Evolutionary conservation across 75 land plant species (phyloP).

Genomic region (Cryptomeria japonica): DNA sequence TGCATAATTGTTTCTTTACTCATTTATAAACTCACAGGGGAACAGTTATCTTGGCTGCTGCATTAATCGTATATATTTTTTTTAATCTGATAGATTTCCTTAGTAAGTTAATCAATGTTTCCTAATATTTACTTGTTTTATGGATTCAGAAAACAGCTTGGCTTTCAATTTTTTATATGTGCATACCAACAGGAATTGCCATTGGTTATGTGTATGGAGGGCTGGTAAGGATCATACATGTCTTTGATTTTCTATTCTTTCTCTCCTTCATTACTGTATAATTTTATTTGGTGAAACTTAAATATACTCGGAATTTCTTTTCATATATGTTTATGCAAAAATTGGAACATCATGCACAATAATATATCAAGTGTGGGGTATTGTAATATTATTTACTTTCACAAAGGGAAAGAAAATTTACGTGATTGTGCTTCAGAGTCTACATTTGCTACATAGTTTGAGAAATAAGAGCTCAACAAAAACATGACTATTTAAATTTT

Average conservation of each 20-base stretch:
- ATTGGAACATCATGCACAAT: not conserved
- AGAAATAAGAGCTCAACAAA: not conserved
- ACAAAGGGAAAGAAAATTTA: not conserved
- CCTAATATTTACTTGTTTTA: not conserved
- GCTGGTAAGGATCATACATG: slow-evolving; percentile 50
- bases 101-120: not conserved
- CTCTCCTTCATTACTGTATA: not conserved
- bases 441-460: not conserved
- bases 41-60: not conserved
- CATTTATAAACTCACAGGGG: not conserved
- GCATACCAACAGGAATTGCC: slow-evolving; percentile 94
- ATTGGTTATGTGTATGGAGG: slow-evolving; percentile 98
- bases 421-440: not conserved
- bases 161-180: slow-evolving; percentile 98
- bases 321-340: not conserved
- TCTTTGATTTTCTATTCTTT: not conserved
- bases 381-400: not conserved
- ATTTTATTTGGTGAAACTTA: not conserved
- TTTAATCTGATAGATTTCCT: not conserved
- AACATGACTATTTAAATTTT: not conserved
- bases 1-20: not conserved
- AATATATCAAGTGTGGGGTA: not conserved
- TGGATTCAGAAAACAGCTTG: slow-evolving; percentile 84
- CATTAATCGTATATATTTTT: not conserved
- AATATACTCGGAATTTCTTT: not conserved